Evolutionary conservation across 1,284 basidiomycete genomes (phyloP).

Genomic region (Coniophora puteana): DNA sequence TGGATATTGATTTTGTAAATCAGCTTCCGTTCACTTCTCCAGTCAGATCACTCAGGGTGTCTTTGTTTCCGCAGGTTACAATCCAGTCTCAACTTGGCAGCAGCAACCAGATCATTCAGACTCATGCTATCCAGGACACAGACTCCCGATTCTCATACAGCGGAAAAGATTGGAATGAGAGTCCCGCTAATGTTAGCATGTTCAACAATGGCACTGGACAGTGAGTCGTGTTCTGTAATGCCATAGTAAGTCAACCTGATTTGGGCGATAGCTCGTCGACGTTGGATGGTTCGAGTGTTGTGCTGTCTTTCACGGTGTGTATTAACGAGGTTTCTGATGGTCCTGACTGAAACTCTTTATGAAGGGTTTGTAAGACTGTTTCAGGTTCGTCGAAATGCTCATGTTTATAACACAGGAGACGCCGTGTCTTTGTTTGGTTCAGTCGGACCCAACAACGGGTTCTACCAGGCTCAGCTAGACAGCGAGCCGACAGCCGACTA

Average conservation of each 20-base stretch:
- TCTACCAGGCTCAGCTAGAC: constrained; percentile 23
- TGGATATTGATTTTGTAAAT: constrained; percentile 32
- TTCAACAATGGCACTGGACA: constrained; percentile 29
- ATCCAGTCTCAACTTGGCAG: constrained; percentile 29
- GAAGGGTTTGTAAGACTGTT: constrained; percentile 22
- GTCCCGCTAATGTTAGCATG: constrained; percentile 11
- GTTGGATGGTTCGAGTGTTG: constrained; percentile 18
- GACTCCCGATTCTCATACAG: constrained; percentile 27
- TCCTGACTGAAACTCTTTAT: constrained; percentile 7
- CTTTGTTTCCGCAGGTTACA: constrained; percentile 14
- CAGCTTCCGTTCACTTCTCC: not conserved
- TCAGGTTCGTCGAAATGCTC: too few species aligned
- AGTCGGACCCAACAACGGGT: constrained; percentile 25
- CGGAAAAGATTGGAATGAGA: constrained; percentile 17
- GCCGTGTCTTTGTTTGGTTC: constrained; percentile 23
- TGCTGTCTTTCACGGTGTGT: constrained; percentile 28
- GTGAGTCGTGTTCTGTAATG: constrained; percentile 18
- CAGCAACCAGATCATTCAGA: constrained; percentile 11
- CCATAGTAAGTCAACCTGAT: constrained; percentile 1
- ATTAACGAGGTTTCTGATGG: not conserved
- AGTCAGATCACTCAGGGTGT: not conserved
- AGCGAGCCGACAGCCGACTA: constrained; percentile 13
- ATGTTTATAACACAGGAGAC: constrained; percentile 18
- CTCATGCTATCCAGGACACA: constrained; percentile 21
- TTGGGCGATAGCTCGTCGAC: constrained; percentile 23